These are phyloP conservation scores for Psophocarpus tetragonolobus DNA, from an alignment of 306 rosid species.

Conservation along the genomic window DNA sequence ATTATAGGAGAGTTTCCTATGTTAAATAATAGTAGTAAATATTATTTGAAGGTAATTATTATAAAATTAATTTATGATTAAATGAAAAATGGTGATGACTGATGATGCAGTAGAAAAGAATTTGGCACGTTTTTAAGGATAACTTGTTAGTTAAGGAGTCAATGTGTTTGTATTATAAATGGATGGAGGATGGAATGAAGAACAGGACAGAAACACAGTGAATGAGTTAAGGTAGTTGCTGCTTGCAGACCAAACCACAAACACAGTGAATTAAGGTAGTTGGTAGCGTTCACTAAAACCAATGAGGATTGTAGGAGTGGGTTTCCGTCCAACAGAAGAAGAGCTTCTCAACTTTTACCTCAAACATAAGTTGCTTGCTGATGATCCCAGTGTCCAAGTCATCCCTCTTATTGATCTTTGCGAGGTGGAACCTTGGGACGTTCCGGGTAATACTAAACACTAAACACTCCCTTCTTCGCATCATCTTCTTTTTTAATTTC, in stretches of 20 bases:
- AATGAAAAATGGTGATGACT: no score
- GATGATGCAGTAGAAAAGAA: no score
- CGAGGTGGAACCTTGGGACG: conserved; percentile 48
- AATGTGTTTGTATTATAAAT: neutral
- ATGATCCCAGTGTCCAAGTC: neutral
- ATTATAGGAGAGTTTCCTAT: no score
- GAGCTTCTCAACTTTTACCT: conserved; percentile 53
- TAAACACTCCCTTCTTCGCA: neutral
- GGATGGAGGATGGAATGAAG: neutral
- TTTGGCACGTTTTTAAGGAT: no score
- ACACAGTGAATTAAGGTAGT: no score
- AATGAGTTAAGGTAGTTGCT: no score
- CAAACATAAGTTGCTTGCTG: conserved; percentile 35
- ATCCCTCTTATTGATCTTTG: conserved; percentile 47
- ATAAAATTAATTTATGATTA: no score
- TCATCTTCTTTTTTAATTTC: no score
- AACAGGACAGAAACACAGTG: neutral
- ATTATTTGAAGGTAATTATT: no score
- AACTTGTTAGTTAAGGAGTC: conserved; percentile 31
- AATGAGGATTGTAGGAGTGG: conserved; percentile 41
- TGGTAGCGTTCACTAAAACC: neutral
- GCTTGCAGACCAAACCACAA: no score
- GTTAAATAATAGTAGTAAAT: no score
- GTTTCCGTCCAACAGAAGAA: conserved; percentile 60
- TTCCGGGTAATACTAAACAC: conserved; percentile 42